Base-by-base conservation (phyloP, 306 rosid species). In the Casuarina cunninghamiana region DNA sequence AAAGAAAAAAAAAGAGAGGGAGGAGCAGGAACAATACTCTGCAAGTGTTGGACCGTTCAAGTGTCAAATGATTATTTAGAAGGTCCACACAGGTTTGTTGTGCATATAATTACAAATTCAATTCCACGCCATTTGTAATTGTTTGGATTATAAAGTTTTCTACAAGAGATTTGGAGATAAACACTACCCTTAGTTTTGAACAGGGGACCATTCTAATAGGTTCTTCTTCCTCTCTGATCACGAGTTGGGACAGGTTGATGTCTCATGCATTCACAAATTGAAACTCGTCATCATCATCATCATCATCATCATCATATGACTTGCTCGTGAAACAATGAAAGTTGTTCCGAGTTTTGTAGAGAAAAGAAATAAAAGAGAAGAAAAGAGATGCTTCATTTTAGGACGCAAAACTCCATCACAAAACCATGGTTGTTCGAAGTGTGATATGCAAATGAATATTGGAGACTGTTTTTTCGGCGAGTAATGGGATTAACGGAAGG, bases 361-460 rank as follows among this genome's bases (percentile, higher is more conserved):
- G 44, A 41, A 45, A 77, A 10, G 38, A 44, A 32, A 21, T 5
- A 19, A 26, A 3, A 43, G 3, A 15, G 62, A 44, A 21, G 10
- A 12, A 58, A 5, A 54, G 5, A 43, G 13, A 32, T 19, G 4
- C 17, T 53, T 44, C 16, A 69, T 19, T 8, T 55, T 54, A 43
- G 39, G 53, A 58, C 17, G 41, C 54, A 77, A 37, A 35, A 71
- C 37, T 16, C 41, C 73, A 38, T 41, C 44, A 32, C 5, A 39
- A 60, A 38, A 61, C 68, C 62, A 19, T 72, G 46, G 19, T 62
- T 66, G 21, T 42, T 9, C 10, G 37, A 19, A 48, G 55, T 61
- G 65, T 45, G 54, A 61, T 62, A 62, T 19, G 41, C 46, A 79
- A 72, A 44, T 46, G 74, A 13, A 19, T 49, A 61, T 39, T 21